A percentile compares a stretch with the other conserved stretches of the same genome.
These are phyloP conservation scores for Plenodomus tracheiphilus DNA, from an alignment of 2,329 filamentous ascomycete genomes.

Conservation along the genomic window DNA sequence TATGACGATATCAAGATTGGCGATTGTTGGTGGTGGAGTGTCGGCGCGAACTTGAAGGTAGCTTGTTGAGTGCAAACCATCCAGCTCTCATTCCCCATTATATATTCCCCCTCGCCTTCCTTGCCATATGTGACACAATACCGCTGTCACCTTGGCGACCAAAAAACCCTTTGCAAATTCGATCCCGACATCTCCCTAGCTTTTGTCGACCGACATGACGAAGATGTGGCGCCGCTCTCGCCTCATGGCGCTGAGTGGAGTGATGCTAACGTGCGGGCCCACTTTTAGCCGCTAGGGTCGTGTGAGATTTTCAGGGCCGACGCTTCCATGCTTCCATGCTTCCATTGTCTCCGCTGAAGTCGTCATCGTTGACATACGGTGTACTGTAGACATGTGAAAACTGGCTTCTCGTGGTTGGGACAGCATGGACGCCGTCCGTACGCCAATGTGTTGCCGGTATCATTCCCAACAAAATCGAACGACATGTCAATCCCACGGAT, in stretches of 20 bases:
- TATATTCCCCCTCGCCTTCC: conserved; percentile 6
- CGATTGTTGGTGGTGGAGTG: neutral
- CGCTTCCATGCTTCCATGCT: neutral
- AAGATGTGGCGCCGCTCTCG: conserved; percentile 24
- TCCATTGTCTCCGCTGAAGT: conserved; percentile 10
- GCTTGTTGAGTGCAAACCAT: neutral
- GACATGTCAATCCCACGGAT: neutral
- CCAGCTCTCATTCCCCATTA: conserved; percentile 18
- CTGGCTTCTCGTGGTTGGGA: too few species aligned
- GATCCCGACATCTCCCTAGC: conserved; percentile 24
- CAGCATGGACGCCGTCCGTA: too few species aligned
- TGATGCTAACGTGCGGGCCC: conserved; percentile 28
- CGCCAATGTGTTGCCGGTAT: too few species aligned
- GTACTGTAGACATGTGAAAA: too few species aligned
- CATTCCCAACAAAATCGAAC: too few species aligned
- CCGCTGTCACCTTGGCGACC: conserved; percentile 17
- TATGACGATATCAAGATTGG: neutral
- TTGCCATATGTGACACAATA: conserved; percentile 11
- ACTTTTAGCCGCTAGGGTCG: conserved; percentile 28
- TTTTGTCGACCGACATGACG: conserved; percentile 28
- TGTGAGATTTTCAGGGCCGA: conserved; percentile 29
- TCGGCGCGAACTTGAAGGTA: neutral
- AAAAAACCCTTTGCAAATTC: conserved; percentile 12
- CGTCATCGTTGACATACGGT: conserved; percentile 11
- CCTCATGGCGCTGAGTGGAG: conserved; percentile 20